phyloP scores from a whole-genome alignment of 805 yeast genomes.

The Starmerella geochares region DNA sequence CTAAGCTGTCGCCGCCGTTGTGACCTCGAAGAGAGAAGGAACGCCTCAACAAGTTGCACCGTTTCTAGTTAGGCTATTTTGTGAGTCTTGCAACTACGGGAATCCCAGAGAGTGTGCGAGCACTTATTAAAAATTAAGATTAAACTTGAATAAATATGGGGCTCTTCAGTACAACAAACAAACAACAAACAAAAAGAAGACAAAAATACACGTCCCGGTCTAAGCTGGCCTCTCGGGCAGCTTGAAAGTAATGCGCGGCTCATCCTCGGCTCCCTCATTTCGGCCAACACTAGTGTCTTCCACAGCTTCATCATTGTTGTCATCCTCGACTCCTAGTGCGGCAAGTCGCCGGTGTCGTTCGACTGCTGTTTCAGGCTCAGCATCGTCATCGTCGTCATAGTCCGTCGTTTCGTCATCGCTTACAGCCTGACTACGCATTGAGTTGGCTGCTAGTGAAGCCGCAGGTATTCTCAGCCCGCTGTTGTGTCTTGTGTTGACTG shows the following conservation, averaged over 20 bases:
- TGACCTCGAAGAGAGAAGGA: too few relatives aligned
- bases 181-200: background rate
- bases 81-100: too few relatives aligned
- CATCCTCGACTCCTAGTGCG: slow-evolving; percentile 30
- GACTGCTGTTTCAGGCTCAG: slow-evolving; percentile 49
- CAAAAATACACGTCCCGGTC: background rate
- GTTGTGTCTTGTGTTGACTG: background rate
- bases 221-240: slow-evolving; percentile 16
- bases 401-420: slow-evolving; percentile 17
- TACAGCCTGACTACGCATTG: slow-evolving; percentile 13
- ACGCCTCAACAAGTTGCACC: too few relatives aligned
- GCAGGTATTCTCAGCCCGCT: background rate
- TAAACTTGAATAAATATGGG: too few relatives aligned
- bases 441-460: slow-evolving; percentile 1
- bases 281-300: too few relatives aligned
- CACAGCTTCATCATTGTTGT: slow-evolving; percentile 15
- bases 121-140: too few relatives aligned
- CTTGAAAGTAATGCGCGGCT: slow-evolving; percentile 21
- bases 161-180: background rate
- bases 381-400: slow-evolving; percentile 27
- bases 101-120: too few relatives aligned
- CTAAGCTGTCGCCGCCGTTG: too few relatives aligned
- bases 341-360: slow-evolving; percentile 53
- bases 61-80: too few relatives aligned
- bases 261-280: too few relatives aligned